Conservation (phyloP, 106 monocot genomes). For the Acorus calamus region DNA sequence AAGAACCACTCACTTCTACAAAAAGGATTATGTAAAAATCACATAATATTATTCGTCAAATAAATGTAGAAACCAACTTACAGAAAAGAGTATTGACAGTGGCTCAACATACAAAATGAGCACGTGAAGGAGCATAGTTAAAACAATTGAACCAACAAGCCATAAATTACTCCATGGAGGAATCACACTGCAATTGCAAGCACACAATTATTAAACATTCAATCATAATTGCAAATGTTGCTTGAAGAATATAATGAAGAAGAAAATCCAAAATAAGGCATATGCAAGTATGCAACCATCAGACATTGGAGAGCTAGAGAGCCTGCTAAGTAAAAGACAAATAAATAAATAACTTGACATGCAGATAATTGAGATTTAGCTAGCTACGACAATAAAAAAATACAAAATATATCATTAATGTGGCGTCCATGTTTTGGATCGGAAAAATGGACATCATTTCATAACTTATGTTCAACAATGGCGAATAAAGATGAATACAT, state of each 20-base stretch:
- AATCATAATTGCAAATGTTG: background rate
- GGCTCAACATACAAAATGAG: slow-evolving; percentile 82
- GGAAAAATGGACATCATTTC: no score
- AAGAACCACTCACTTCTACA: background rate
- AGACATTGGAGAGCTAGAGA: no score
- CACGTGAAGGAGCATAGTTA: slow-evolving; percentile 90
- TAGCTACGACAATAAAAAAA: no score
- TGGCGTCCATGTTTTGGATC: no score
- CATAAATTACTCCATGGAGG: slow-evolving; percentile 94
- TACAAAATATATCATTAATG: no score
- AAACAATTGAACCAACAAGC: slow-evolving; percentile 83
- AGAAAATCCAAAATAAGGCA: no score
- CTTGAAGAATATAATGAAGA: no score
- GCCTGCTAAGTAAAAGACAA: no score
- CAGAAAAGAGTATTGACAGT: slow-evolving; percentile 85
- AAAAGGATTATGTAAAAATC: background rate
- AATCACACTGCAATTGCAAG: slow-evolving; percentile 53
- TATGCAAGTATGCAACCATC: no score
- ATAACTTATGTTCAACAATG: no score
- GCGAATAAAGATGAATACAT: no score
- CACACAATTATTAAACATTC: background rate
- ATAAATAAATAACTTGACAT: background rate
- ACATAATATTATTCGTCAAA: background rate
- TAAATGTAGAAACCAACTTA: slow-evolving; percentile 26
- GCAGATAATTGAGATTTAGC: no score